Evolutionary conservation across 495 filamentous ascomycete species (phyloP).

Genomic region (Hyaloscypha variabilis): DNA sequence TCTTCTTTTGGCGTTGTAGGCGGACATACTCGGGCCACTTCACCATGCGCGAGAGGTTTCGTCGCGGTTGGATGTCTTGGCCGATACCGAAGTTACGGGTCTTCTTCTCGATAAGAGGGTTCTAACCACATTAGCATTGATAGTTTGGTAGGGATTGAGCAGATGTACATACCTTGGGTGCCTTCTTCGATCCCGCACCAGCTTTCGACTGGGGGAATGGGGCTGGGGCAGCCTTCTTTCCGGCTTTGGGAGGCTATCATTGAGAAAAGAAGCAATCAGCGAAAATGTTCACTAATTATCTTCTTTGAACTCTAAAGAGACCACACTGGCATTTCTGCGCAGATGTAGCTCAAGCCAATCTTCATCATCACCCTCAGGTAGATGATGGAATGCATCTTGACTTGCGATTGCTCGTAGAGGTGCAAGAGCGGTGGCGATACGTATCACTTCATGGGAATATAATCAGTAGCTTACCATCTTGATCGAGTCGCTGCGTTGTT

Average conservation of each 20-base stretch:
- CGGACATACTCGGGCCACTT: conserved; percentile 99
- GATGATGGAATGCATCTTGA: conserved; percentile 53
- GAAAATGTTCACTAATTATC: conserved; percentile 75
- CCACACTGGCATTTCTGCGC: conserved; percentile 64
- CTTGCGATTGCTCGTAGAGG: conserved; percentile 38
- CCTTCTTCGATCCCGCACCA: conserved; percentile 82
- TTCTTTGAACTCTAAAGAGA: conserved; percentile 94
- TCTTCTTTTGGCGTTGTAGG: conserved; percentile 99
- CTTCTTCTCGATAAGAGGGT: conserved; percentile 98
- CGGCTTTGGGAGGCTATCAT: conserved; percentile 99
- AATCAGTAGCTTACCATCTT: conserved; percentile 35
- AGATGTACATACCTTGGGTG: conserved; percentile 75
- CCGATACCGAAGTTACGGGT: conserved; percentile 98
- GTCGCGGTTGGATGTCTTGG: conserved; percentile 96
- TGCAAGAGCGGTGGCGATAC: conserved; percentile 34
- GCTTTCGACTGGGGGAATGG: conserved; percentile 95
- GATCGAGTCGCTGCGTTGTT: conserved; percentile 34
- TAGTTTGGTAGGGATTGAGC: not conserved
- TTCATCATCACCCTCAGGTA: conserved; percentile 61
- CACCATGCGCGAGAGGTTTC: conserved; percentile 98
- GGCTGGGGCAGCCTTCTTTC: conserved; percentile 94
- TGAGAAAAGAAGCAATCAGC: conserved; percentile 99
- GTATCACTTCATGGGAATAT: conserved; percentile 29
- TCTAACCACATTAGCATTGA: conserved; percentile 58
- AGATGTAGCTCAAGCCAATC: conserved; percentile 81